These are phyloP conservation scores for Cystobasidiopsis lactophilus DNA, from an alignment of 768 basidiomycete species.

Conservation along the genomic window DNA sequence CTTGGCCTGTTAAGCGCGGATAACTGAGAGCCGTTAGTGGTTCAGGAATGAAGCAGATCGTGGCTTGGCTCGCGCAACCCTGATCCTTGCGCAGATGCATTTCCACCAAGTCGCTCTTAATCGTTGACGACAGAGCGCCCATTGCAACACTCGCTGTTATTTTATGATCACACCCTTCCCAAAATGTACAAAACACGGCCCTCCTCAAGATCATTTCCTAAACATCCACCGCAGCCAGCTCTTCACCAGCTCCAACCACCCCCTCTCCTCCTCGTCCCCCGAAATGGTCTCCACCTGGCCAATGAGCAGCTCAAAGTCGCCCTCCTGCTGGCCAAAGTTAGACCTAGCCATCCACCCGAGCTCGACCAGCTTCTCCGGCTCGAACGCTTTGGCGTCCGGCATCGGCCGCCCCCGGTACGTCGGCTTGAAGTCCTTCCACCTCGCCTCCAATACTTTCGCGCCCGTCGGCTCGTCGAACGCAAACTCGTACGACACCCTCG, in stretches of 20 bases:
- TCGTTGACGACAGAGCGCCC: too few relatives aligned
- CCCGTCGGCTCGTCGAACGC: conserved; percentile 3
- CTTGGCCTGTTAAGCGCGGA: too few relatives aligned
- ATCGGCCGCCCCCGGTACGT: conserved; percentile 13
- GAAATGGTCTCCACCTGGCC: background rate
- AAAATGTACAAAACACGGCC: too few relatives aligned
- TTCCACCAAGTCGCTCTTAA: too few relatives aligned
- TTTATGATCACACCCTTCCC: too few relatives aligned
- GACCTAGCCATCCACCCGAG: conserved; percentile 20
- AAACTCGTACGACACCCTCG: conserved; percentile 14
- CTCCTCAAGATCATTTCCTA: too few relatives aligned
- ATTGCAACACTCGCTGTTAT: too few relatives aligned
- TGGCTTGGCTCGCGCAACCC: background rate
- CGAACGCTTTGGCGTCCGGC: conserved; percentile 11
- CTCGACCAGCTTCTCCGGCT: conserved; percentile 16
- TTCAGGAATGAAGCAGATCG: background rate
- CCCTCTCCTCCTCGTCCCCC: background rate
- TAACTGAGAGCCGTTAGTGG: too few relatives aligned
- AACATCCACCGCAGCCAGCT: background rate
- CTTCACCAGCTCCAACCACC: background rate
- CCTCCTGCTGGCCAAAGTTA: conserved; percentile 17
- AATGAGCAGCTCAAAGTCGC: conserved; percentile 7
- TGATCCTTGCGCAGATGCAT: too few relatives aligned
- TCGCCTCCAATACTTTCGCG: background rate
- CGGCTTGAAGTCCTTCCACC: conserved; percentile 13